Percentiles rank a stretch among this genome's conserved stretches.
These are phyloP conservation scores for Amauroascus verrucosus DNA, from an alignment of 2,329 filamentous ascomycete genomes.

Conservation along the genomic window DNA sequence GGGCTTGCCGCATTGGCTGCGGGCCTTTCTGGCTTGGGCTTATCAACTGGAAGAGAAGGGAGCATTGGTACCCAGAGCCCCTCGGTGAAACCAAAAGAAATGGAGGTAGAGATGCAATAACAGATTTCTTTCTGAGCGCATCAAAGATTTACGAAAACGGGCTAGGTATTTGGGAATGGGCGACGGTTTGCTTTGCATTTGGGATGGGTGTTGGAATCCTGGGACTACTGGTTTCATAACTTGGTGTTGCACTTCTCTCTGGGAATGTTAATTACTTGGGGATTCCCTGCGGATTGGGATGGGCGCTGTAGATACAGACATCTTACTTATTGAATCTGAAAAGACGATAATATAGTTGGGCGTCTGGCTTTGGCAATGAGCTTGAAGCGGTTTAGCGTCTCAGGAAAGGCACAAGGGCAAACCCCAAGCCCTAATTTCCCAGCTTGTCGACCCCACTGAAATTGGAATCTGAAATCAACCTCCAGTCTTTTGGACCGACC, in stretches of 20 bases:
- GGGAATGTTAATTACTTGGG: neutral
- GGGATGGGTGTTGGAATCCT: neutral
- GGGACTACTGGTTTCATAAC: neutral
- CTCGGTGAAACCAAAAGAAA: conserved; percentile 23
- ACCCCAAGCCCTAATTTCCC: conserved; percentile 33
- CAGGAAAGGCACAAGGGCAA: neutral
- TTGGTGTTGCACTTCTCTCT: neutral
- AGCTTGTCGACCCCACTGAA: conserved; percentile 33
- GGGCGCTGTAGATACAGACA: neutral
- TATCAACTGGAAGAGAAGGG: conserved; percentile 28
- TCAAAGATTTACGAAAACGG: no score
- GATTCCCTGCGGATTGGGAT: neutral
- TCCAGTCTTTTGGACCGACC: conserved; percentile 5
- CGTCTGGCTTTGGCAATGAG: neutral
- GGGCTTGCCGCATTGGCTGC: conserved; percentile 37
- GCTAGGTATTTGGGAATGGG: neutral
- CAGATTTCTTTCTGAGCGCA: neutral
- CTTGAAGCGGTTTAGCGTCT: neutral
- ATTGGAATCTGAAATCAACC: conserved; percentile 16
- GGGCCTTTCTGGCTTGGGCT: conserved; percentile 37
- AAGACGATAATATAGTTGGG: neutral
- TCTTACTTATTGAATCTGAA: neutral
- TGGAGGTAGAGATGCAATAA: conserved; percentile 46
- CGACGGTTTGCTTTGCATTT: neutral
- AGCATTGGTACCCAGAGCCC: conserved; percentile 18